These are phyloP conservation scores for Hypomyces perniciosus DNA, from an alignment of 2,329 filamentous ascomycete species.

Conservation along the genomic window DNA sequence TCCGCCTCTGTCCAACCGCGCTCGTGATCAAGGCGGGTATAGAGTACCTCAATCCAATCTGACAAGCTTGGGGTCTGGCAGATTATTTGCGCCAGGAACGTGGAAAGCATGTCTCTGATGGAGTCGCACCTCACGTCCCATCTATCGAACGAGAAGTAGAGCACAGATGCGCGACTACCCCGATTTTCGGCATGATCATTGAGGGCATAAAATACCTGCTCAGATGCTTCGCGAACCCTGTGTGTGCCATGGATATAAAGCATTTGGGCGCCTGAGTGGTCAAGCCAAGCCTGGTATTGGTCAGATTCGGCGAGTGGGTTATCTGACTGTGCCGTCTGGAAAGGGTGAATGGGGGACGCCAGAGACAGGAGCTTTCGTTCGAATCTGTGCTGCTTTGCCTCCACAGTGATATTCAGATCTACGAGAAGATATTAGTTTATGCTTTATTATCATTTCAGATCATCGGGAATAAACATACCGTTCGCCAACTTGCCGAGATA, in stretches of 20 bases:
- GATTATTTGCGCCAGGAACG: constrained; percentile 11
- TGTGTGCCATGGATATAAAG: constrained; percentile 12
- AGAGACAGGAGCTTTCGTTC: constrained; percentile 8
- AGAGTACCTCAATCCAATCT: constrained; percentile 8
- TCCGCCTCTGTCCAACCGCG: constrained; percentile 14
- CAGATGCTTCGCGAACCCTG: constrained; percentile 9
- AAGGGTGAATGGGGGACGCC: constrained; percentile 10
- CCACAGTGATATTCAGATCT: background rate
- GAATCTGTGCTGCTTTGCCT: constrained; percentile 3
- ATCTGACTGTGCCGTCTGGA: background rate
- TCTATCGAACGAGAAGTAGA: constrained; percentile 13
- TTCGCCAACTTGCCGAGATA: background rate
- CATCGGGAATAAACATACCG: background rate
- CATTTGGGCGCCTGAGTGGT: constrained; percentile 9
- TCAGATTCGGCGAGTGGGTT: background rate
- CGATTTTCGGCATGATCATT: constrained; percentile 3
- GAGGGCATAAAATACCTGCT: constrained; percentile 12
- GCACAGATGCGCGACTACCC: background rate
- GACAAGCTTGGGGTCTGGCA: constrained; percentile 4
- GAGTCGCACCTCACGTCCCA: constrained; percentile 11
- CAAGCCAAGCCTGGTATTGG: constrained; percentile 6
- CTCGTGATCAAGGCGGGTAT: constrained; percentile 6
- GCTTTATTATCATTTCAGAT: background rate
- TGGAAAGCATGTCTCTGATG: constrained; percentile 13
- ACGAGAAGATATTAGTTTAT: background rate